Conservation (phyloP, 163 green algal species). For the Botryococcus braunii region DNA sequence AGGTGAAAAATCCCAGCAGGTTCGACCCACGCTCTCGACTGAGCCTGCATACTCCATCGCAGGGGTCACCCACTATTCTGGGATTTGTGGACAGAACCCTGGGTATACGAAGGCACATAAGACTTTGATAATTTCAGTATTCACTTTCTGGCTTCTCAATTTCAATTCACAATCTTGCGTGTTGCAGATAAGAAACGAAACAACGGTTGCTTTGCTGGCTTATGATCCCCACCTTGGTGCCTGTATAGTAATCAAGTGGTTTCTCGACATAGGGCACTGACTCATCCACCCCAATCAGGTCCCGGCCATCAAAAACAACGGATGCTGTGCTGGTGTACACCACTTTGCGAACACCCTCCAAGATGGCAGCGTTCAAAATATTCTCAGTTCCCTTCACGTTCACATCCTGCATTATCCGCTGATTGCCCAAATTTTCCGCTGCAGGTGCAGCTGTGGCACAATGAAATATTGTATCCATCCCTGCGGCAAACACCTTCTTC, state of each 20-base stretch:
- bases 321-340: slow-evolving; percentile 81
- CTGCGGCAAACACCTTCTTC: slow-evolving; percentile 27
- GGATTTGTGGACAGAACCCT: no score
- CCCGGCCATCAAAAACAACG: slow-evolving; percentile 79
- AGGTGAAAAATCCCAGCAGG: no score
- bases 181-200: background rate
- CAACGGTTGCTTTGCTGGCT: background rate
- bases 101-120: no score
- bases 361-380: slow-evolving; percentile 64
- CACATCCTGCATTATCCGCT: slow-evolving; percentile 71
- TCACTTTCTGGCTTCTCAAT: slow-evolving; percentile 6
- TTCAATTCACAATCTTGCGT: background rate
- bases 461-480: slow-evolving; percentile 77
- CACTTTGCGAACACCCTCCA: slow-evolving; percentile 42
- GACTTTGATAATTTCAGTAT: no score
- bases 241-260: slow-evolving; percentile 83
- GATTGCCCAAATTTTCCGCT: slow-evolving; percentile 60
- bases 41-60: no score
- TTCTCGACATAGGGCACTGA: slow-evolving; percentile 50
- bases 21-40: no score
- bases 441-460: slow-evolving; percentile 72
- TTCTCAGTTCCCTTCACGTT: slow-evolving; percentile 78
- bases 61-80: no score
- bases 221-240: slow-evolving; percentile 68
- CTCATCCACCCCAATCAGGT: slow-evolving; percentile 63